Evolutionary conservation across 2,329 filamentous ascomycete genomes (phyloP), one percentile per base, ranked within the genome.

Genomic region (Nothomitra cinnamomea): DNA sequence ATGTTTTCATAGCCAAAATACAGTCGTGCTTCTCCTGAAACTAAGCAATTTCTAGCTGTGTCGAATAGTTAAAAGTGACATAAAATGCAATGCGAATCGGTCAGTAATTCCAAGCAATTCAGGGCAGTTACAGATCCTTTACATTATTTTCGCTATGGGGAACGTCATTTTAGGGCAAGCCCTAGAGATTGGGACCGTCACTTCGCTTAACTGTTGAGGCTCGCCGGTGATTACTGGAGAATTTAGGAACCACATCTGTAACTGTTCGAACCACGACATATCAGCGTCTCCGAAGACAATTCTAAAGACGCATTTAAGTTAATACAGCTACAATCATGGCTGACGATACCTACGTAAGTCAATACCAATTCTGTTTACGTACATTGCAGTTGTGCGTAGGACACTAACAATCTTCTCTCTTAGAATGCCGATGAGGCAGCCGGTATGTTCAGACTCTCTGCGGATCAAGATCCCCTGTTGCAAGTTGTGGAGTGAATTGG

Each of bases 351-450:
- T 92, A 92, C 77, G 85, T 89, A 78, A 73, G 85, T 85, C 61
- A 57, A 56, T 55, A 59, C 55, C n/a, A n/a, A n/a, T 56, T 21
- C 35, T 52, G 40, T 36, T 48, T 35, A 15, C 22, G n/a, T 15
- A 7, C 4, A 47, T 17, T 55, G 35, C 25, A n/a, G 40, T 41
- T 55, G 28, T 38, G 6, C 2, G 48, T 53, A 45, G 47, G 42
- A 54, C 54, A 52, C 68, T 73, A 62, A 71, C 61, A 55, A 60
- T 52, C 58, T 59, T 54, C 59, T 58, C 35, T 52, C 47, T 53
- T 62, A 95, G 88, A 90, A 95, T 79, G 83, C 89, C 72, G 88
- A 94, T 79, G 87, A 92, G 81, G 90, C 90, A 76, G 90, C 88
- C 72, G 77, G 76, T 81, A 80, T 67, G 77, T 72, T 47, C n/a